These are phyloP conservation scores for Tulasnella sp. DNA, from an alignment of 768 basidiomycete genomes.

Conservation along the genomic window DNA sequence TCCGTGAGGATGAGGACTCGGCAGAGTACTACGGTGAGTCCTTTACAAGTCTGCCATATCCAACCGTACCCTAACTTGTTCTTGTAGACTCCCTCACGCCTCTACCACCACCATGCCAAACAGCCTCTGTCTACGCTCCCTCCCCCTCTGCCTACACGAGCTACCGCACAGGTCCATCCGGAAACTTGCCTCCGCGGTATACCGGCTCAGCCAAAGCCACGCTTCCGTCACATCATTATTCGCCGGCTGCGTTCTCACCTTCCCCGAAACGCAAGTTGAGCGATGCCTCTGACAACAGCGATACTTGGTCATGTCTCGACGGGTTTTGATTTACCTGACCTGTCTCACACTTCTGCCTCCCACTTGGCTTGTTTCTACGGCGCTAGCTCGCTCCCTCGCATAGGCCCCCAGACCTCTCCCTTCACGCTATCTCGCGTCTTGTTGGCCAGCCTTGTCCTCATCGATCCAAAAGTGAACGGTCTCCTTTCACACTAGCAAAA, in stretches of 20 bases:
- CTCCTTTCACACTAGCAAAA: no score
- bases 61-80: not conserved
- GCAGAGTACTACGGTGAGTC: conserved; percentile 10
- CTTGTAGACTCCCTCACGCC: conserved; percentile 7
- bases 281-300: conserved; percentile 7
- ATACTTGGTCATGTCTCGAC: conserved; percentile 11
- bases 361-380: no score
- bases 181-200: not conserved
- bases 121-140: conserved; percentile 9
- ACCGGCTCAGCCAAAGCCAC: not conserved
- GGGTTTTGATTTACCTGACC: not conserved
- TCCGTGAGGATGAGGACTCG: conserved; percentile 11
- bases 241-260: not conserved
- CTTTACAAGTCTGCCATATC: not conserved
- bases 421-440: no score
- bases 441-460: no score
- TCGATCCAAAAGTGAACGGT: no score
- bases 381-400: no score
- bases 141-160: conserved; percentile 11
- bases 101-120: conserved; percentile 1
- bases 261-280: conserved; percentile 3
- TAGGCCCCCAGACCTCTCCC: no score
- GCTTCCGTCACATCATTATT: not conserved
- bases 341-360: no score
- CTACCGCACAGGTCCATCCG: conserved; percentile 1